A percentile compares a stretch with the other conserved stretches of the same genome.
Conservation (phyloP, 2,329 filamentous ascomycete species). For the Onygenales sp. region DNA sequence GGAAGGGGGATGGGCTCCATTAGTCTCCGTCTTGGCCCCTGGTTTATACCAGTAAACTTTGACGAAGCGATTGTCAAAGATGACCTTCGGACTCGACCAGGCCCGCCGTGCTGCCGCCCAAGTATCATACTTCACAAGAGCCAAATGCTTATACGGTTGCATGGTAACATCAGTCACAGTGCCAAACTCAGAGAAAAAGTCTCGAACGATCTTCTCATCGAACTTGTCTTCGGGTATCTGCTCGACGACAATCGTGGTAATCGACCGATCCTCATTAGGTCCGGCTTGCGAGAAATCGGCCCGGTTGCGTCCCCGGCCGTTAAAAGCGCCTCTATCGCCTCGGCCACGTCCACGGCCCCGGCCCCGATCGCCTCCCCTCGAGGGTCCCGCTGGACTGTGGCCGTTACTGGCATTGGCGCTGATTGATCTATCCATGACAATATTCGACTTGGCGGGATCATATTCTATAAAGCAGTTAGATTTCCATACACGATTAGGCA, state of each 20-base stretch:
- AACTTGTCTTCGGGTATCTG: constrained; percentile 52
- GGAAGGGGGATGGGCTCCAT: constrained; percentile 15
- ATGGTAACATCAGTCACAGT: constrained; percentile 45
- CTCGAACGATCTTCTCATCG: constrained; percentile 42
- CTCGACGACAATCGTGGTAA: constrained; percentile 50
- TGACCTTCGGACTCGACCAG: constrained; percentile 51
- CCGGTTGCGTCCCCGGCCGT: constrained; percentile 29
- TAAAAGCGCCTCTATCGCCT: constrained; percentile 33
- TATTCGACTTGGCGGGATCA: constrained; percentile 43
- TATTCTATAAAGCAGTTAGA: constrained; percentile 33
- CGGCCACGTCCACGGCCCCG: constrained; percentile 29
- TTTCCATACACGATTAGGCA: not conserved
- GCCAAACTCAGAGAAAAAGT: constrained; percentile 52
- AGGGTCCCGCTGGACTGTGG: constrained; percentile 4
- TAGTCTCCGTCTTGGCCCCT: constrained; percentile 23
- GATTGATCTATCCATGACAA: constrained; percentile 23
- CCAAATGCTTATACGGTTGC: constrained; percentile 45
- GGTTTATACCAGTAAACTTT: constrained; percentile 55
- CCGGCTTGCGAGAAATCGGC: constrained; percentile 46
- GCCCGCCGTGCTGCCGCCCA: constrained; percentile 44
- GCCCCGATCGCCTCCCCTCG: constrained; percentile 11
- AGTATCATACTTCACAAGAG: constrained; percentile 46
- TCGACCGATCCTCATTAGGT: constrained; percentile 42
- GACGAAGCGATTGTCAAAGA: constrained; percentile 56
- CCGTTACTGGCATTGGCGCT: constrained; percentile 14